A percentile compares a stretch with the other conserved stretches of the same genome.
These are phyloP conservation scores for Chlorella sp. DNA, from an alignment of 139 green algal genomes.

Conservation along the genomic window DNA sequence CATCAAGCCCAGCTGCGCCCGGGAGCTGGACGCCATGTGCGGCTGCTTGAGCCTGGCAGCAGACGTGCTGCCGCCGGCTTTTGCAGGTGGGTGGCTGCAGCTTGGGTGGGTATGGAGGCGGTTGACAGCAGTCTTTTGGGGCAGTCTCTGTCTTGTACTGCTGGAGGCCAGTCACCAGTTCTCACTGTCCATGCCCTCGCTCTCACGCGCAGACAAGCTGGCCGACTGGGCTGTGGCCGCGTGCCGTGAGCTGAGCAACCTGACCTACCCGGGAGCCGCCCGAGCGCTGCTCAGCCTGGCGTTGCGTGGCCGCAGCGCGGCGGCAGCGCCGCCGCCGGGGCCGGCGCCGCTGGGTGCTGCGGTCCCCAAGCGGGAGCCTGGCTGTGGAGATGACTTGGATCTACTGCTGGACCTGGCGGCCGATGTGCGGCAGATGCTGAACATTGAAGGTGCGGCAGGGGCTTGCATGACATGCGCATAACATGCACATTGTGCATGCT, in stretches of 20 bases:
- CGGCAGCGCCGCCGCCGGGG: neutral
- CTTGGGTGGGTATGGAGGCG: too few relatives aligned
- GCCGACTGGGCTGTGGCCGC: slow-evolving; percentile 19
- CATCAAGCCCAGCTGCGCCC: slow-evolving; percentile 24
- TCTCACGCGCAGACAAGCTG: neutral
- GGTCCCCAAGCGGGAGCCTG: neutral
- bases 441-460: too few relatives aligned
- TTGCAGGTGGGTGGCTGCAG: neutral
- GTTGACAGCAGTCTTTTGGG: too few relatives aligned
- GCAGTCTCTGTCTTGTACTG: too few relatives aligned
- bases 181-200: neutral
- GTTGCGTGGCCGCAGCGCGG: neutral
- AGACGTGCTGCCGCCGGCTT: slow-evolving; percentile 7
- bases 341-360: neutral
- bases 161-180: too few relatives aligned
- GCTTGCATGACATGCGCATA: too few relatives aligned
- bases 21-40: slow-evolving; percentile 36
- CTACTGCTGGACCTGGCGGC: neutral
- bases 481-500: too few relatives aligned
- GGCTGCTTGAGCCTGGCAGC: neutral
- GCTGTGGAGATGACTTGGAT: slow-evolving; percentile 1
- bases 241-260: neutral
- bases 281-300: slow-evolving; percentile 28
- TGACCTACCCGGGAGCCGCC: neutral
- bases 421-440: neutral